These are phyloP conservation scores for Ophiostoma angusticollis DNA, from an alignment of 2,329 filamentous ascomycete species.

Conservation along the genomic window DNA sequence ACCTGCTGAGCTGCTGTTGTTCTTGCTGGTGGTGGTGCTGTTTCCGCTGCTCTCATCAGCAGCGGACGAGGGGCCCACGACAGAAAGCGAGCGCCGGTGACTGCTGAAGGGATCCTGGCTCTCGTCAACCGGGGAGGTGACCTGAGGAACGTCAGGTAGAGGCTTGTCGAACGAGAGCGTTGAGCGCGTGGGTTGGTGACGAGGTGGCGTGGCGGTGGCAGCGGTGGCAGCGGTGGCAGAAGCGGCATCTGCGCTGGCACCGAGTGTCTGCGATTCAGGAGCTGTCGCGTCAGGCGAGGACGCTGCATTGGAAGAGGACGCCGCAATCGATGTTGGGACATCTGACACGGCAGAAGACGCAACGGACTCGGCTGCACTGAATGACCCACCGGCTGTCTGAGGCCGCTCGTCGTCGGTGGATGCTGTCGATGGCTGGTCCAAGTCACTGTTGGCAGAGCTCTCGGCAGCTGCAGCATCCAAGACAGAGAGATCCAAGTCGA, in stretches of 20 bases:
- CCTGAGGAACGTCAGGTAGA: conserved; percentile 50
- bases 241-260: background rate
- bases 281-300: conserved; percentile 1
- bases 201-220: conserved; percentile 18
- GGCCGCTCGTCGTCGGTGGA: conserved; percentile 17
- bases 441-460: conserved; percentile 14
- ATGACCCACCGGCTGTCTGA: conserved; percentile 17
- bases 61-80: conserved; percentile 31
- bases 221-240: conserved; percentile 14
- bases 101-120: conserved; percentile 10
- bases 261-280: no score
- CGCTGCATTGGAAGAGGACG: background rate
- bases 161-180: conserved; percentile 49
- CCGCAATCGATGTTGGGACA: background rate
- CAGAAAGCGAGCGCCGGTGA: conserved; percentile 21
- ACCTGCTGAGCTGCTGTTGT: no score
- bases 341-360: conserved; percentile 22
- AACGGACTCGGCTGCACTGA: conserved; percentile 19
- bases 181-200: conserved; percentile 19
- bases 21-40: conserved; percentile 24
- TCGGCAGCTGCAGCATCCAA: conserved; percentile 31
- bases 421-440: conserved; percentile 16
- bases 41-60: conserved; percentile 27
- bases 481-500: conserved; percentile 47
- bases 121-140: conserved; percentile 29